Percentiles rank a stretch among this genome's conserved stretches.
Conservation (phyloP, 2,329 filamentous ascomycete genomes). For the Corynespora cassiicola region DNA sequence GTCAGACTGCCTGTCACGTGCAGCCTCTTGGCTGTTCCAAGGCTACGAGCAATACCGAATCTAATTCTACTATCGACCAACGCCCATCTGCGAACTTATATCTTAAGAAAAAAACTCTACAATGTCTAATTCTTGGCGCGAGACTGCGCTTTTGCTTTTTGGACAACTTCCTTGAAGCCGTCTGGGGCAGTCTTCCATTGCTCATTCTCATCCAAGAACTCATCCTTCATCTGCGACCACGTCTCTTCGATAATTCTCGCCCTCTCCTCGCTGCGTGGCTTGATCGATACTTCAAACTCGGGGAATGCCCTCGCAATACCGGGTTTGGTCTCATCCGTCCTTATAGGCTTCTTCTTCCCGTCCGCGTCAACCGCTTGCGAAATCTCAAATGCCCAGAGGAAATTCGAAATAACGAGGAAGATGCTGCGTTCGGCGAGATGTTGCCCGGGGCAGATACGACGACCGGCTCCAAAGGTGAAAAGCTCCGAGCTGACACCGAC, state of each 20-base stretch:
- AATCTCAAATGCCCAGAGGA: slow-evolving; percentile 39
- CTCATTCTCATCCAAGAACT: slow-evolving; percentile 18
- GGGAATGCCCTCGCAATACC: slow-evolving; percentile 13
- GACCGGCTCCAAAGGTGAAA: slow-evolving; percentile 42
- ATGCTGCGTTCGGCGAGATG: slow-evolving; percentile 36
- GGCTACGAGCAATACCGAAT: too few species aligned
- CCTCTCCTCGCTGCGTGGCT: slow-evolving; percentile 15
- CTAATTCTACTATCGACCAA: too few species aligned
- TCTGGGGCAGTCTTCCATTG: too few species aligned
- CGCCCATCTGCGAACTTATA: too few species aligned
- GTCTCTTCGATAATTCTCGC: slow-evolving; percentile 14
- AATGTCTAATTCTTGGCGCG: too few species aligned
- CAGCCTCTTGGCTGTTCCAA: too few species aligned
- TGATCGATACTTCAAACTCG: slow-evolving; percentile 17
- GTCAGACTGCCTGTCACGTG: too few species aligned
- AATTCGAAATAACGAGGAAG: slow-evolving; percentile 26
- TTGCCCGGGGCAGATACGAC: slow-evolving; percentile 40
- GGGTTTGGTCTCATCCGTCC: slow-evolving; percentile 13
- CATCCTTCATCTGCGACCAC: slow-evolving; percentile 18
- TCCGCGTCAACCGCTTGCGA: slow-evolving; percentile 5
- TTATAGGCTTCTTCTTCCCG: slow-evolving; percentile 4
- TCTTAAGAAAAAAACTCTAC: too few species aligned
- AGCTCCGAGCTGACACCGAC: too few species aligned
- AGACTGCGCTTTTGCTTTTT: too few species aligned
- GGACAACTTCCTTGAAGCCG: too few species aligned